Evolutionary conservation across 75 land plant species (phyloP), one percentile per base, ranked within the genome.

Genomic region (Pinus tabuliformis): DNA sequence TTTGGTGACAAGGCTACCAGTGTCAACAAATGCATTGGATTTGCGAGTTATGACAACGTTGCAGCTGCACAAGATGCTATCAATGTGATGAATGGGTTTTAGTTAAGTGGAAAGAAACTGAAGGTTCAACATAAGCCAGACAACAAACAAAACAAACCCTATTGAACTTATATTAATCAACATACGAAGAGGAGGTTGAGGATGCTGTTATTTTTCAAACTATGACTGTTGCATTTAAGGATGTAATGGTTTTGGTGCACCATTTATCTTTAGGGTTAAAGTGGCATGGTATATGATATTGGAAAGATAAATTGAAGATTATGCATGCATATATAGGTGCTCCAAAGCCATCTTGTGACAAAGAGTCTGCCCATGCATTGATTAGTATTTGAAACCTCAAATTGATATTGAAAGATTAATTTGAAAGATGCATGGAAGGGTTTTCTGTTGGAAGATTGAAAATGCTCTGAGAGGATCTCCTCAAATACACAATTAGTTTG

Each of bases 1-100:
- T 15, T 96, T 84, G 83, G 88, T 15, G 99, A 96, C 82, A 93
- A 94, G 82, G 91, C 90, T 45, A 94, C 97, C 56, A 95, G 99
- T 39, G 87, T 87, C 30, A 94, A 97, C 84, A 96, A 96, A 89
- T 96, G 99, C 76, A 91, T 96, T 79, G 99, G 99, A 66, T 96
- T 96, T 83, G 97, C 91, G 11, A 96, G 99, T 76, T 96, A 88
- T 78, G 95, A 96, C 24, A 78, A 93, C 17, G 85, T 92, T 26
- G 85, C 85, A 17, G 87, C 97, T 39, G 97, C 99, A 39, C 92
- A 91, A 79, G 49, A 79, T 75, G 99, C 99, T 14, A 96, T 96
- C 49, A 86, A 72, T 73, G 78, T 83, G 76, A 96, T 94, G 99
- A 91, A 96, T 70, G 99, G 99, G 16, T 87, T 62, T 64, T 93